Conservation (phyloP, 192 early-diverging fungal species). For the Thamnidium elegans region DNA sequence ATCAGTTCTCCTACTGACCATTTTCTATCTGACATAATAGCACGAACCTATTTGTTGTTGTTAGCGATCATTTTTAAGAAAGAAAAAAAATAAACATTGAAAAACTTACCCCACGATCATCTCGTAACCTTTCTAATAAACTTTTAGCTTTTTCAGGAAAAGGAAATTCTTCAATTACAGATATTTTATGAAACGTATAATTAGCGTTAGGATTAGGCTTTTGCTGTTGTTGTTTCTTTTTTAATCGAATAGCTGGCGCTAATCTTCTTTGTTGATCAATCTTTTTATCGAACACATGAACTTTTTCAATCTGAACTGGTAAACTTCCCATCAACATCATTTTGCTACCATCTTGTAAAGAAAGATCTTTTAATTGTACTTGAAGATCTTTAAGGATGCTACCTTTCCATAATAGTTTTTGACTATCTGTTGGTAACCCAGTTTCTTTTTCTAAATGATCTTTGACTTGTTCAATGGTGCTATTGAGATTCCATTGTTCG, state of each 20-base stretch:
- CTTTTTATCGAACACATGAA: slow-evolving; percentile 33
- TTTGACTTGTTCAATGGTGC: slow-evolving; percentile 45
- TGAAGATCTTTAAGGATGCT: slow-evolving; percentile 18
- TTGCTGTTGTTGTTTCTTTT: neutral
- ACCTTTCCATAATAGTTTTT: slow-evolving; percentile 60
- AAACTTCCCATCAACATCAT: slow-evolving; percentile 55
- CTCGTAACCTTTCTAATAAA: slow-evolving; percentile 62
- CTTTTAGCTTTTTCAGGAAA: slow-evolving; percentile 49
- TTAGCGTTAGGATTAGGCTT: slow-evolving; percentile 15
- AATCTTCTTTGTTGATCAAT: slow-evolving; percentile 9
- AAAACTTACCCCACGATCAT: slow-evolving; percentile 53
- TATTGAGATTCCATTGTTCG: slow-evolving; percentile 12
- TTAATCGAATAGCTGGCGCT: slow-evolving; percentile 4
- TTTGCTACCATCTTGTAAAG: slow-evolving; percentile 35
- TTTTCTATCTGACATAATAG: slow-evolving; percentile 55
- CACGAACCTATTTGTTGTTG: slow-evolving; percentile 34
- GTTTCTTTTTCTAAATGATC: slow-evolving; percentile 33
- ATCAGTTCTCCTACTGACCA: slow-evolving; percentile 67
- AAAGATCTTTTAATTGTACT: slow-evolving; percentile 21
- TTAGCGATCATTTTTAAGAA: neutral
- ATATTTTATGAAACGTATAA: slow-evolving; percentile 59
- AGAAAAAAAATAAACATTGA: slow-evolving; percentile 32
- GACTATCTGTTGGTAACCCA: slow-evolving; percentile 32
- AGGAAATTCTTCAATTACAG: slow-evolving; percentile 55
- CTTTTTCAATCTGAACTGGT: slow-evolving; percentile 30